Base-by-base conservation (phyloP, 306 rosid species). In the Rosa lucieae region DNA sequence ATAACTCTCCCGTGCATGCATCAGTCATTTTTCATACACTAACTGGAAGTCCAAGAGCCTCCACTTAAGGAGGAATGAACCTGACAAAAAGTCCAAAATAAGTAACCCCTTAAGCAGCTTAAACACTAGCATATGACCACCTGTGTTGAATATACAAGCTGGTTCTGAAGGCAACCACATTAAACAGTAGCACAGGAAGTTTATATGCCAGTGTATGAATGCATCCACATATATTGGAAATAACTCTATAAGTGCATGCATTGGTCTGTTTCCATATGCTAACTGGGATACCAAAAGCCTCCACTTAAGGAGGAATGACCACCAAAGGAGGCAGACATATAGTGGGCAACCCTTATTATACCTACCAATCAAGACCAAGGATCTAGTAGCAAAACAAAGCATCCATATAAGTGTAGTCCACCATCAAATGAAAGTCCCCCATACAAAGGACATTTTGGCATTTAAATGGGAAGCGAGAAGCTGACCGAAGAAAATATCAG, bases 371-470 rank as follows among this genome's bases (percentile, higher is more conserved):
- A 0, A 37, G 10, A 52, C 26, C 46, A 35, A 52, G 76, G 65
- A 35, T 51, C 48, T 72, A 51, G 63, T 52, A 10, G 26, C 8
- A 32, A 72, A 35, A 26, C n/a, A 13, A 72, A 8, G 44, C 10
- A 39, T 44, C 15, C 51, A 53, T 26, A 20, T 11, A 7, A 53
- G 23, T 11, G 35, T 58, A 42, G 18, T 40, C 35, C 2, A 39
- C 66, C 37, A 32, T 39, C 77, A 37, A 73, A 56, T 32, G 62
- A 52, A 52, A 73, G 65, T 17, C 39, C 29, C 44, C 73, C 73
- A 35, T 32, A 20, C 42, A 52, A 55, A 52, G 46, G 77, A 72
- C 62, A 18, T 72, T 17, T 72, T 17, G 44, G 20, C 76, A 72
- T 52, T 32, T 55, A 20, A 0, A 51, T 35, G 76, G 63, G 10